Evolutionary conservation across 345 rosid genomes (phyloP).

Genomic region (Eucalyptus albens): DNA sequence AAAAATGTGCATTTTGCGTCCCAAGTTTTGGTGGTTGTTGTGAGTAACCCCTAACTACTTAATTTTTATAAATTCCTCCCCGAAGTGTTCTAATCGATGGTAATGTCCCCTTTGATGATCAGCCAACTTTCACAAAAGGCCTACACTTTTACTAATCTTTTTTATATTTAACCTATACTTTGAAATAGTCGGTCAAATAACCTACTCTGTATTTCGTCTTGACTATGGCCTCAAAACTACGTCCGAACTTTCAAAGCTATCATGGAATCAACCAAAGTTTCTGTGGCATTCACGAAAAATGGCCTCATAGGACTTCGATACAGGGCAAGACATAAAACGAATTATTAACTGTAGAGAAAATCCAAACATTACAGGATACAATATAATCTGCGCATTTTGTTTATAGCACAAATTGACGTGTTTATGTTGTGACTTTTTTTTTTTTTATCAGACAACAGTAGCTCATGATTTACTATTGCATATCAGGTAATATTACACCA

Average conservation of each 20-base stretch:
- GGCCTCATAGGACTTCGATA: background rate
- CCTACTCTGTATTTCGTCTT: background rate
- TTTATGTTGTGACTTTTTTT: background rate
- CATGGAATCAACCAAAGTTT: background rate
- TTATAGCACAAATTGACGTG: background rate
- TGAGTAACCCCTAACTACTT: background rate
- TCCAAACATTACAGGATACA: background rate
- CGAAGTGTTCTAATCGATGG: background rate
- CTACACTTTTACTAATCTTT: background rate
- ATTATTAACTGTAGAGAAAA: no score
- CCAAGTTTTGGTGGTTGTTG: background rate
- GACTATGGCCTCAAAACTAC: background rate
- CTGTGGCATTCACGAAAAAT: background rate
- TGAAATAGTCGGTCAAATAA: background rate
- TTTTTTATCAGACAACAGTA: no score
- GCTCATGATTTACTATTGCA: no score
- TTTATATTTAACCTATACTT: background rate
- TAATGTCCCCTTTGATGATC: background rate
- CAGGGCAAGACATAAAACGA: background rate
- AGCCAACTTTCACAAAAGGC: background rate
- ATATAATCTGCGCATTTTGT: background rate
- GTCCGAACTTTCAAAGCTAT: background rate
- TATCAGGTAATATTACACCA: no score
- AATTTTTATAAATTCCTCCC: background rate
- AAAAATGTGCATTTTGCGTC: background rate